These are phyloP conservation scores for Hymenoscyphus fraxineus DNA, from an alignment of 2,329 filamentous ascomycete species.

Conservation along the genomic window DNA sequence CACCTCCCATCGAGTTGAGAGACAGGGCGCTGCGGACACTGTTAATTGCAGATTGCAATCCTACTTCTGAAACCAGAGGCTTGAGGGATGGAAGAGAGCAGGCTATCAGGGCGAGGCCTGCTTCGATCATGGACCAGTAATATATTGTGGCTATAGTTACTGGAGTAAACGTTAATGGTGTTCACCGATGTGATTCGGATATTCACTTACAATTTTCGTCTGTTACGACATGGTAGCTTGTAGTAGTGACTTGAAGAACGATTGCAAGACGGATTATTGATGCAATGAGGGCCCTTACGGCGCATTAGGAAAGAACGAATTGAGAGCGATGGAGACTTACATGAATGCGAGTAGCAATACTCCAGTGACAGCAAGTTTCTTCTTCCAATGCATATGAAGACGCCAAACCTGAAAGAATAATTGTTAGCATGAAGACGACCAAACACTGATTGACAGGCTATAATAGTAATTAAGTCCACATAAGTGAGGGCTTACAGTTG, in stretches of 20 bases:
- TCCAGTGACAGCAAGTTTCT: slow-evolving; percentile 9
- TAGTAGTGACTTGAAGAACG: neutral
- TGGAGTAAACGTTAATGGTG: neutral
- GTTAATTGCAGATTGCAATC: slow-evolving; percentile 8
- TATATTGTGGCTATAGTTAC: slow-evolving; percentile 7
- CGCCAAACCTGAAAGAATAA: slow-evolving; percentile 6
- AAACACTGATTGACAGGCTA: neutral
- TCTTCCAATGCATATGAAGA: slow-evolving; percentile 4
- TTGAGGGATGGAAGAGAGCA: slow-evolving; percentile 8
- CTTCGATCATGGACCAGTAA: slow-evolving; percentile 11
- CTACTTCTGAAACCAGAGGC: neutral
- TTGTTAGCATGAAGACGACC: neutral
- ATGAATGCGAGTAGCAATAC: slow-evolving; percentile 10
- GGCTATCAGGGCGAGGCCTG: slow-evolving; percentile 6
- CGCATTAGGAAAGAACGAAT: neutral
- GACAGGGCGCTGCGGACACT: slow-evolving; percentile 8
- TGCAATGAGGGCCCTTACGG: slow-evolving; percentile 2
- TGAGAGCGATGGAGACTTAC: neutral
- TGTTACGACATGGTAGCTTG: neutral
- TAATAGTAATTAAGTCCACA: neutral
- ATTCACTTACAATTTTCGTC: neutral
- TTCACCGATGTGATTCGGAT: neutral
- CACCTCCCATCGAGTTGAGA: neutral
- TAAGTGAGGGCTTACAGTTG: neutral
- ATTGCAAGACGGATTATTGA: slow-evolving; percentile 8